Evolutionary conservation across 441 rosid genomes (phyloP), one percentile per base, ranked within the genome.

Genomic region (Eutrema salsugineum): DNA sequence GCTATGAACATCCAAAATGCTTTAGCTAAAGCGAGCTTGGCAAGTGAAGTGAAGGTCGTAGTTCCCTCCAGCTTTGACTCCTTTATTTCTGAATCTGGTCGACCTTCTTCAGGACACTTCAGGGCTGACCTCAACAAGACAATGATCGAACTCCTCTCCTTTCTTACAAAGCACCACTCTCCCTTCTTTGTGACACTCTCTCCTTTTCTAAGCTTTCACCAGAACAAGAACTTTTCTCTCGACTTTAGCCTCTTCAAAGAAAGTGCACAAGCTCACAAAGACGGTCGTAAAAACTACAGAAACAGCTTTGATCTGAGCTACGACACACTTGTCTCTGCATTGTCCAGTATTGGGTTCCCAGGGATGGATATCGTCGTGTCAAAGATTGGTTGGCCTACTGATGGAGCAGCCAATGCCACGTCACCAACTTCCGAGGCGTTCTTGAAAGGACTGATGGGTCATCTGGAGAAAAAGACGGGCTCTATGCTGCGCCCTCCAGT

Each of bases 351-450:
- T 57, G 97, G 98, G 53, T 91, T 83, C 77, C 81, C 83, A 11
- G 86, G 83, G 6, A 86, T 84, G 63, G 85, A 83, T 28, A 84
- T 93, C 33, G 85, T 87, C 5, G 82, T 91, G 32, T 81, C 89
- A 12, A 82, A 79, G 82, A 89, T 93, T 67, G 98, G 98, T 39
- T 91, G 98, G 97, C 98, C 98, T 17, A 93, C 94, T 2, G 98
- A 93, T 77, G 98, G 91, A 78, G 85, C 90, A 55, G 79, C 76
- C 66, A 86, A 91, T 76, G 94, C 94, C 42, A 81, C 89, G 28
- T 63, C 91, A 38, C 63, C 78, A 11, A 42, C 78, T 5, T 91
- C 98, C 4, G 84, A 82, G 70, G 70, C 69, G 11, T 93, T 89
- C 78, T 79, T 86, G 84, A 83, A 81, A 77, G 94, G 86, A 35